phyloP scores from a whole-genome alignment of 768 basidiomycete species.

The Pisolithus microcarpus region DNA sequence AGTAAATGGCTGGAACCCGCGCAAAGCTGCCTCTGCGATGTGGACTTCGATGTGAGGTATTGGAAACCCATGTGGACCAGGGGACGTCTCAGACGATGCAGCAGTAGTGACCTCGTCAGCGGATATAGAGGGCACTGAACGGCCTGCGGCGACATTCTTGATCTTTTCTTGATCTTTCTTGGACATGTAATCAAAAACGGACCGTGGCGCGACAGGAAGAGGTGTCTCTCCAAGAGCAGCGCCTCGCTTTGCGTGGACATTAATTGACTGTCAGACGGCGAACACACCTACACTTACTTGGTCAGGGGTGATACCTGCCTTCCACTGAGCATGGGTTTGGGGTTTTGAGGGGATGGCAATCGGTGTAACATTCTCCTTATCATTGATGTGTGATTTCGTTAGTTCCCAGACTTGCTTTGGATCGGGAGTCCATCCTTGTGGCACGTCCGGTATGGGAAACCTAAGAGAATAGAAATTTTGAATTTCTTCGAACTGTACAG shows the following conservation, averaged over 20 bases:
- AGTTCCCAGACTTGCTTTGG: slow-evolving; percentile 69
- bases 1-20: slow-evolving; percentile 86
- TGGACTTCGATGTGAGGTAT: slow-evolving; percentile 66
- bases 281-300: slow-evolving; percentile 43
- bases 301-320: slow-evolving; percentile 57
- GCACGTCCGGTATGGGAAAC: slow-evolving; percentile 80
- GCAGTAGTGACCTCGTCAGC: slow-evolving; percentile 17
- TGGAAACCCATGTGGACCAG: slow-evolving; percentile 29
- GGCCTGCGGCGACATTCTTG: slow-evolving; percentile 42
- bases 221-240: slow-evolving; percentile 75
- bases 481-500: slow-evolving; percentile 5
- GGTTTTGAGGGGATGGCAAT: slow-evolving; percentile 15
- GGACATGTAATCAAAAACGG: slow-evolving; percentile 92
- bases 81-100: slow-evolving; percentile 14
- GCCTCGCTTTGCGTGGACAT: slow-evolving; percentile 54
- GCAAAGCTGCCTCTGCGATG: slow-evolving; percentile 78
- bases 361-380: slow-evolving; percentile 40
- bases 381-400: slow-evolving; percentile 29
- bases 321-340: slow-evolving; percentile 45
- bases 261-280: slow-evolving; percentile 4
- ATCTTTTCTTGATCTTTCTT: slow-evolving; percentile 87
- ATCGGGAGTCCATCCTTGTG: slow-evolving; percentile 78
- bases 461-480: slow-evolving; percentile 33
- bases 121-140: slow-evolving; percentile 18
- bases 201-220: slow-evolving; percentile 60